Evolutionary conservation across 2,329 filamentous ascomycete species (phyloP).

Genomic region (Trichothecium roseum): DNA sequence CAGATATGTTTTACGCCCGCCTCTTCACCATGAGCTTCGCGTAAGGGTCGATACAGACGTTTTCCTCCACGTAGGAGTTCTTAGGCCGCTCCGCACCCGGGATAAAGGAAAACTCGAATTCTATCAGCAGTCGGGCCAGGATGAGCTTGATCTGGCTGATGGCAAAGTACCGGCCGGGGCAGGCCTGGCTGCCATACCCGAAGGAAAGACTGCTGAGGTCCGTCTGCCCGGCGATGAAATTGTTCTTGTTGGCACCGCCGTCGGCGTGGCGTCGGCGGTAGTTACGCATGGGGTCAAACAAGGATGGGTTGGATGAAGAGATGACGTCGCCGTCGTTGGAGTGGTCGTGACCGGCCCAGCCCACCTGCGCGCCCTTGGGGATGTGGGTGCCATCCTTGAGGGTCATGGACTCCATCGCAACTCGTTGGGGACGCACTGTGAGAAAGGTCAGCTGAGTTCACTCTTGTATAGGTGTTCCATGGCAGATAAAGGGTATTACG

Average conservation of each 20-base stretch:
- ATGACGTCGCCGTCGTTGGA: slow-evolving; percentile 1
- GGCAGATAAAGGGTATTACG: background rate
- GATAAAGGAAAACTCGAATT: slow-evolving; percentile 24
- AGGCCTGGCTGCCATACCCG: slow-evolving; percentile 24
- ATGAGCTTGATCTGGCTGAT: slow-evolving; percentile 30
- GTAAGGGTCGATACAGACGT: background rate
- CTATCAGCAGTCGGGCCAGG: slow-evolving; percentile 25
- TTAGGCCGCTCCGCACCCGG: slow-evolving; percentile 12
- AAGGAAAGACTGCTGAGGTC: slow-evolving; percentile 20
- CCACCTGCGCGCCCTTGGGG: background rate
- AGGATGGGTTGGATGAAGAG: background rate
- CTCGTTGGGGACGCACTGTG: slow-evolving; percentile 1
- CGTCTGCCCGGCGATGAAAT: background rate
- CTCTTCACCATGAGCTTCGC: background rate
- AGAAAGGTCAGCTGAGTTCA: background rate
- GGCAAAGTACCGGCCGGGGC: slow-evolving; percentile 30
- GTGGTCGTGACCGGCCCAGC: background rate
- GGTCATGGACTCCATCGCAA: background rate
- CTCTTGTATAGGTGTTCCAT: too few relatives aligned
- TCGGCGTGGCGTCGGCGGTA: slow-evolving; percentile 2
- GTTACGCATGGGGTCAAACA: slow-evolving; percentile 3
- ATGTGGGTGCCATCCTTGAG: slow-evolving; percentile 3
- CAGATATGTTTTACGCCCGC: too few relatives aligned
- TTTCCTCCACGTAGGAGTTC: background rate
- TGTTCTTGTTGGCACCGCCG: background rate